Evolutionary conservation across 1,284 basidiomycete species (phyloP).

Genomic region (Schizopora paradoxa): DNA sequence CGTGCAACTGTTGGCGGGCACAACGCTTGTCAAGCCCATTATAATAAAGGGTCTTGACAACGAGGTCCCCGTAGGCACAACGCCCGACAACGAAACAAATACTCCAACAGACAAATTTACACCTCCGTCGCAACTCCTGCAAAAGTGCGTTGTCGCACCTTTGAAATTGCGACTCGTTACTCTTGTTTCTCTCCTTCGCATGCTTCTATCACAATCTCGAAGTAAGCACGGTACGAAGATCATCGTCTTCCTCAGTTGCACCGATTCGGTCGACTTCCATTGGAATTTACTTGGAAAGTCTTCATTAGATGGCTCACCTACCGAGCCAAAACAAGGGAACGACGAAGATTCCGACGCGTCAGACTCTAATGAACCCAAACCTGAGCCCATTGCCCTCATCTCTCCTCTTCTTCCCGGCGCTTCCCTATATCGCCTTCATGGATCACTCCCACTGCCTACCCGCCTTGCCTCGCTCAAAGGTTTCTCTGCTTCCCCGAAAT

Average conservation of each 20-base stretch:
- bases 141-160: slow-evolving; percentile 90
- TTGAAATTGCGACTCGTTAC: slow-evolving; percentile 91
- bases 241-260: slow-evolving; percentile 95
- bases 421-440: slow-evolving; percentile 89
- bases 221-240: slow-evolving; percentile 56
- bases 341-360: slow-evolving; percentile 17
- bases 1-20: slow-evolving; percentile 89
- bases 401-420: slow-evolving; percentile 81
- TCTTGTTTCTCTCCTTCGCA: slow-evolving; percentile 79
- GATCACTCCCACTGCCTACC: slow-evolving; percentile 79
- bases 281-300: slow-evolving; percentile 84
- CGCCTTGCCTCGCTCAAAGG: slow-evolving; percentile 80
- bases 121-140: slow-evolving; percentile 91
- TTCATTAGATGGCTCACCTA: slow-evolving; percentile 53
- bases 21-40: slow-evolving; percentile 66
- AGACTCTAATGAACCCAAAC: slow-evolving; percentile 22
- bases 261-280: slow-evolving; percentile 97
- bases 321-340: slow-evolving; percentile 27
- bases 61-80: slow-evolving; percentile 23
- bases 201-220: slow-evolving; percentile 60
- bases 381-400: slow-evolving; percentile 47
- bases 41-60: slow-evolving; percentile 66
- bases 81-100: slow-evolving; percentile 13
- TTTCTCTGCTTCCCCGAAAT: slow-evolving; percentile 58
- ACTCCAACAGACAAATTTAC: slow-evolving; percentile 64